Conservation (phyloP, 495 filamentous ascomycete genomes). For the Aspergillus sparsus region DNA sequence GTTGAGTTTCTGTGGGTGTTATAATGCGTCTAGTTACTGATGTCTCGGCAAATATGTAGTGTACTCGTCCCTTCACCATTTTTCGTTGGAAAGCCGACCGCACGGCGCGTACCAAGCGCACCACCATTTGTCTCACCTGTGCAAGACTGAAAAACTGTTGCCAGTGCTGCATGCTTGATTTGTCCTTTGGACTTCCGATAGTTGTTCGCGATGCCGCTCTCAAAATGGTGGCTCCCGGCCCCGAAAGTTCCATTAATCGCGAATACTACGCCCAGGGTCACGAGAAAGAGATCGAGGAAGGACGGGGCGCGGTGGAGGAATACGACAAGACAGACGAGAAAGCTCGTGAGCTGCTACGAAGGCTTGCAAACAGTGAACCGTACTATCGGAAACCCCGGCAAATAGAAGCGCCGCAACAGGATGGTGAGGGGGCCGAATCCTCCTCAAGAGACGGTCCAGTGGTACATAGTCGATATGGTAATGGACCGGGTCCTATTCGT, state of each 20-base stretch:
- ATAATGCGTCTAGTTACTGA: background rate
- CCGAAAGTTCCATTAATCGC: conserved; percentile 85
- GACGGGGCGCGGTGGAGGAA: conserved; percentile 74
- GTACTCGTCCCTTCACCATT: conserved; percentile 92
- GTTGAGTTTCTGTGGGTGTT: background rate
- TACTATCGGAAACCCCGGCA: conserved; percentile 85
- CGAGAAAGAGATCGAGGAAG: conserved; percentile 92
- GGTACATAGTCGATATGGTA: conserved; percentile 47
- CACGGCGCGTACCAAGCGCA: conserved; percentile 81
- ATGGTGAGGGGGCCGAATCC: conserved; percentile 33
- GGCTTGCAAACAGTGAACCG: conserved; percentile 87
- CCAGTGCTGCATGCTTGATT: conserved; percentile 97
- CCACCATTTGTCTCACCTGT: conserved; percentile 93
- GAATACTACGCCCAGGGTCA: conserved; percentile 98
- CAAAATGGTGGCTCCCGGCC: conserved; percentile 94
- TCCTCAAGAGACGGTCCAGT: conserved; percentile 29
- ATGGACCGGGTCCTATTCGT: conserved; percentile 63
- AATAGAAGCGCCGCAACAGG: conserved; percentile 54
- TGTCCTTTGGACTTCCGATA: conserved; percentile 92
- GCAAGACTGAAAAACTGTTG: conserved; percentile 96
- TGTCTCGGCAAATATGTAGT: conserved; percentile 40
- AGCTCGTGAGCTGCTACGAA: conserved; percentile 79
- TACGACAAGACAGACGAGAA: conserved; percentile 98
- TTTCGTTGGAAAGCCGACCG: conserved; percentile 94
- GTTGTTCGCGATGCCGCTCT: conserved; percentile 93